Evolutionary conservation across 1,284 basidiomycete genomes (phyloP), one percentile per base, ranked within the genome.

Genomic region (Sphagnurus paluster): DNA sequence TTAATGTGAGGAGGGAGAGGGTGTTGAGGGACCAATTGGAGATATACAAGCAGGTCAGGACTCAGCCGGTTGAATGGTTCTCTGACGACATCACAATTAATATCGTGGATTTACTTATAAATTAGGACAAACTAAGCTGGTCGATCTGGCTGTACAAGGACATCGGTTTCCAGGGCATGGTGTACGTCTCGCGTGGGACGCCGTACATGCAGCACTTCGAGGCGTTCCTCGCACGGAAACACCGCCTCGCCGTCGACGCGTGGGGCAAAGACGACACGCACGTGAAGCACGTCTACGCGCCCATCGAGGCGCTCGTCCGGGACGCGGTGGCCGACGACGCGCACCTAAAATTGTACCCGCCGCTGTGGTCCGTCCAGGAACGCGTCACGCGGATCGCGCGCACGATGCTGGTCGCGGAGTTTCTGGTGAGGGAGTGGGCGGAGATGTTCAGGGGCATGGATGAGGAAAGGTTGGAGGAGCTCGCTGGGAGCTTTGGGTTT

Each of bases 101-200:
- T n/a, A n/a, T n/a, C n/a, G n/a, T n/a, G n/a, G n/a, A n/a, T n/a
- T n/a, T n/a, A n/a, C n/a, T n/a, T n/a, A n/a, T n/a, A n/a, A n/a
- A n/a, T n/a, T n/a, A 85, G 82, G 84, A 84, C 55, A 75, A 71
- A 21, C 62, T 86, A 45, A 84, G 79, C 56, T 91, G 88, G 89
- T 84, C 84, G 0, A 92, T 92, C 62, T 92, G 90, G 89, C 64
- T 87, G n/a, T 92, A 89, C 75, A 92, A 91, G 61, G 86, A 91
- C 61, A 87, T 90, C 50, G 88, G 90, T 2, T 90, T 87, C 72
- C 88, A 90, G 64, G 84, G 89, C 40, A 89, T 92, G 86, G 82
- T 88, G 20, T 79, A 88, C 60, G 76, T 84, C 51, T 77, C 79
- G 14, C 74, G 70, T 26, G 74, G 80, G n/a, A 86, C 87, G 10